Evolutionary conservation across 495 filamentous ascomycete genomes (phyloP).

Genomic region (Margaritispora aquatica): DNA sequence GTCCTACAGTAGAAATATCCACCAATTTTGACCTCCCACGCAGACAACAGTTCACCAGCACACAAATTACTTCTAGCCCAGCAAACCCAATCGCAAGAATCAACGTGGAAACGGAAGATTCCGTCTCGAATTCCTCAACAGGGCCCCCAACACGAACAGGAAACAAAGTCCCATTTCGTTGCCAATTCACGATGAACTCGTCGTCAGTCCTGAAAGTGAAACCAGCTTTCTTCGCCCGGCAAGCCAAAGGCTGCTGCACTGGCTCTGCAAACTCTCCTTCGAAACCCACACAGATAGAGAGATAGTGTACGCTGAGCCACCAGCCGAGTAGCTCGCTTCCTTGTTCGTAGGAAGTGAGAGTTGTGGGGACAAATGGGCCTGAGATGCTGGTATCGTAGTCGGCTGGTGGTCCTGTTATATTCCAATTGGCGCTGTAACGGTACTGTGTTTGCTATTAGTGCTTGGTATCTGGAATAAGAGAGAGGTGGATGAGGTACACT

Average conservation of each 20-base stretch:
- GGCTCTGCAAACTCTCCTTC: background rate
- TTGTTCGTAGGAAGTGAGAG: background rate
- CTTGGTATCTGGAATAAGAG: background rate
- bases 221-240: background rate
- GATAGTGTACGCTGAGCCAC: background rate
- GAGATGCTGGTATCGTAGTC: background rate
- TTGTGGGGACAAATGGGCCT: background rate
- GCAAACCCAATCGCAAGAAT: background rate
- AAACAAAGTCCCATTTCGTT: background rate
- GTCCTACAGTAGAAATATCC: background rate
- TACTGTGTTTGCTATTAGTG: background rate
- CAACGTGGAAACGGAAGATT: background rate
- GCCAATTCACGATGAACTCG: background rate
- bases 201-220: background rate
- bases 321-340: background rate
- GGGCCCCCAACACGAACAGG: background rate
- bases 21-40: background rate
- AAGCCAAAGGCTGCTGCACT: background rate
- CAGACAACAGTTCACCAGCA: background rate
- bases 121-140: background rate
- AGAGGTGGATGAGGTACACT: background rate
- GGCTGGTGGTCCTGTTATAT: background rate
- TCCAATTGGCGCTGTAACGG: background rate
- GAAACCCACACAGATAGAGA: background rate
- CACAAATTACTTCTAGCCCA: background rate